phyloP scores from a whole-genome alignment of 805 yeast species.

The Ogataea salicorniae region DNA sequence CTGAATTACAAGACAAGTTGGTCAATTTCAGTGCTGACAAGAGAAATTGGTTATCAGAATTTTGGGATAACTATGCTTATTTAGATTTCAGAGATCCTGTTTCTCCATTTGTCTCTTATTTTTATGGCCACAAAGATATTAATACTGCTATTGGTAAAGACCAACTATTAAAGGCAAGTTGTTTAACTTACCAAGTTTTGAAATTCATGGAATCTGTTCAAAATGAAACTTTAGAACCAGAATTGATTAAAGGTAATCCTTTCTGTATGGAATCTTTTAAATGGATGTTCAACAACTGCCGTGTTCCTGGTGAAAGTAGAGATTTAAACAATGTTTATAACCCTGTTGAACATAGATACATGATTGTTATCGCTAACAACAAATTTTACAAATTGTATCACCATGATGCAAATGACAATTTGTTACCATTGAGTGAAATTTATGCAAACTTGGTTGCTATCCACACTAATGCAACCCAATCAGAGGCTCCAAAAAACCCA shows the following conservation, averaged over 20 bases:
- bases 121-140: conserved; percentile 75
- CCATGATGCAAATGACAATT: conserved; percentile 41
- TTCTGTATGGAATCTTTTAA: conserved; percentile 92
- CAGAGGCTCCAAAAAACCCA: conserved; percentile 42
- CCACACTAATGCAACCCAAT: conserved; percentile 30
- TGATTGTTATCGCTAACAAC: conserved; percentile 69
- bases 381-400: conserved; percentile 74
- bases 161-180: conserved; percentile 71
- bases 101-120: conserved; percentile 91
- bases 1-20: conserved; percentile 70
- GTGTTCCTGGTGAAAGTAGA: conserved; percentile 64
- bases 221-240: conserved; percentile 73
- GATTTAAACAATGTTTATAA: conserved; percentile 54
- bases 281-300: conserved; percentile 83
- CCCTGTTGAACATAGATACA: conserved; percentile 52
- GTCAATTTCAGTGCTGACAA: conserved; percentile 45
- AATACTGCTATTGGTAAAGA: conserved; percentile 50
- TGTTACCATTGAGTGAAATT: conserved; percentile 43
- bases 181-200: conserved; percentile 61
- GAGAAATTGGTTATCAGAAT: conserved; percentile 85
- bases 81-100: conserved; percentile 88
- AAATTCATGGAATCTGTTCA: conserved; percentile 65
- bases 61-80: conserved; percentile 95
- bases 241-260: conserved; percentile 67
- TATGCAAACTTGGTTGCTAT: conserved; percentile 58